Percentiles rank a stretch among this genome's conserved stretches.
Evolutionary conservation across 306 rosid genomes (phyloP).

Genomic region (Geum urbanum): DNA sequence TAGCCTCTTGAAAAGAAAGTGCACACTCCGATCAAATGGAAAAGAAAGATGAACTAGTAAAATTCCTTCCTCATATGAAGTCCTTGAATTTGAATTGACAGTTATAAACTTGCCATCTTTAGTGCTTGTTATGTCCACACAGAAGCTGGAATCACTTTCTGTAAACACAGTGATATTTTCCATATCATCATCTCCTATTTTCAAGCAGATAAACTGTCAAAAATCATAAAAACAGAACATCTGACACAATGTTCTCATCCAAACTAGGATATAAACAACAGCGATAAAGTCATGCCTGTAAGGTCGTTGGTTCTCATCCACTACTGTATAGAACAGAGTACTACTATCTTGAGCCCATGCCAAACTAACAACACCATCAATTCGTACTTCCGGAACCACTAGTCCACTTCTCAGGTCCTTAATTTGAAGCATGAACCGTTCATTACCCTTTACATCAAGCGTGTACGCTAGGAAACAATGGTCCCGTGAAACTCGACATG

Average conservation of each 20-base stretch:
- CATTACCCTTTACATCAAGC: slow-evolving; percentile 67
- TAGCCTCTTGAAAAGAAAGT: slow-evolving; percentile 28
- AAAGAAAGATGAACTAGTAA: slow-evolving; percentile 29
- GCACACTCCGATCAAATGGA: slow-evolving; percentile 12
- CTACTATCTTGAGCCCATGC: slow-evolving; percentile 79
- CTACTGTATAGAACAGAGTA: slow-evolving; percentile 61
- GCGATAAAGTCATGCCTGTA: slow-evolving; percentile 51
- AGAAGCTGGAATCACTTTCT: slow-evolving; percentile 72
- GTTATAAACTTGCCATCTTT: slow-evolving; percentile 98
- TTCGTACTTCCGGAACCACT: slow-evolving; percentile 41
- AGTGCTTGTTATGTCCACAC: slow-evolving; percentile 90
- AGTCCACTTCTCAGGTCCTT: slow-evolving; percentile 74
- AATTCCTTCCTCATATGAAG: slow-evolving; percentile 98
- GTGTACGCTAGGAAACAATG: slow-evolving; percentile 84
- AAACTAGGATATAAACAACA: not conserved
- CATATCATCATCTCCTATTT: slow-evolving; percentile 40
- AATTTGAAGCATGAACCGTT: slow-evolving; percentile 65
- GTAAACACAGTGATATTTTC: slow-evolving; percentile 53
- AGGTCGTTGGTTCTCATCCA: slow-evolving; percentile 91
- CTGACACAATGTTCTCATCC: slow-evolving; percentile 4
- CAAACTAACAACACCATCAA: slow-evolving; percentile 66
- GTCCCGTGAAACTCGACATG: slow-evolving; percentile 81
- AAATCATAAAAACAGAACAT: not conserved
- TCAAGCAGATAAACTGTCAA: slow-evolving; percentile 66
- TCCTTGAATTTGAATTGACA: slow-evolving; percentile 96